Conservation (phyloP, 805 yeast species). For the Metschnikowia noctiluminum region DNA sequence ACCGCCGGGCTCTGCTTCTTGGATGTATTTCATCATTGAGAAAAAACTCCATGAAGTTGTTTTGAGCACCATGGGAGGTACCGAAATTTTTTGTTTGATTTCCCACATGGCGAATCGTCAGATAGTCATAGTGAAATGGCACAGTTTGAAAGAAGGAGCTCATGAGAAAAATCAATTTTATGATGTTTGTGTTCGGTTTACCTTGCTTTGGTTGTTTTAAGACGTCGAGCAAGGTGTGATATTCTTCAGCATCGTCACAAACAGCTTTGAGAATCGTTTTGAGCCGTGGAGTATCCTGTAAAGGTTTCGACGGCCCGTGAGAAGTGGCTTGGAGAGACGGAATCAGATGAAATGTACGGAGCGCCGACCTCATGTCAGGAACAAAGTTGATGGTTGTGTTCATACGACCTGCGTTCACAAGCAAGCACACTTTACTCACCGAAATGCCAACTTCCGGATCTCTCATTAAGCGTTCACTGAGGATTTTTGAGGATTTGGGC, state of each 20-base stretch:
- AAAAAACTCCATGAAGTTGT: constrained; percentile 70
- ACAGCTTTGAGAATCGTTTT: constrained; percentile 87
- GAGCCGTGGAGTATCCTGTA: constrained; percentile 93
- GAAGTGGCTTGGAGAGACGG: constrained; percentile 81
- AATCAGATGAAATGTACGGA: constrained; percentile 89
- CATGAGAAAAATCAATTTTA: constrained; percentile 70
- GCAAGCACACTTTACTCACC: constrained; percentile 75
- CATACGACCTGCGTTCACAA: constrained; percentile 90
- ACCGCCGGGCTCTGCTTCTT: constrained; percentile 61
- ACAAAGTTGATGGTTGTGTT: constrained; percentile 94
- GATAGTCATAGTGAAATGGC: constrained; percentile 29
- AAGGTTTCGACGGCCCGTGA: constrained; percentile 54
- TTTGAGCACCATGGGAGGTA: constrained; percentile 14
- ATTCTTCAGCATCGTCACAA: constrained; percentile 62
- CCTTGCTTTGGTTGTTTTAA: constrained; percentile 25
- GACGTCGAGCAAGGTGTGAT: constrained; percentile 48
- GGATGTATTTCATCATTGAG: constrained; percentile 61
- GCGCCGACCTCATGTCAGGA: constrained; percentile 90
- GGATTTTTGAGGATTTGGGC: constrained; percentile 74
- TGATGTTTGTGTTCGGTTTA: constrained; percentile 55
- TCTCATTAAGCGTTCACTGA: constrained; percentile 68
- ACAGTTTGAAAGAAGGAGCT: constrained; percentile 61
- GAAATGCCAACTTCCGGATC: constrained; percentile 64
- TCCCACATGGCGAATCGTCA: constrained; percentile 5
- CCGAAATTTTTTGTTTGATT: constrained; percentile 3